Base-by-base conservation (phyloP, 371 early-diverging fungal species). In the Mucor circinelloides region DNA sequence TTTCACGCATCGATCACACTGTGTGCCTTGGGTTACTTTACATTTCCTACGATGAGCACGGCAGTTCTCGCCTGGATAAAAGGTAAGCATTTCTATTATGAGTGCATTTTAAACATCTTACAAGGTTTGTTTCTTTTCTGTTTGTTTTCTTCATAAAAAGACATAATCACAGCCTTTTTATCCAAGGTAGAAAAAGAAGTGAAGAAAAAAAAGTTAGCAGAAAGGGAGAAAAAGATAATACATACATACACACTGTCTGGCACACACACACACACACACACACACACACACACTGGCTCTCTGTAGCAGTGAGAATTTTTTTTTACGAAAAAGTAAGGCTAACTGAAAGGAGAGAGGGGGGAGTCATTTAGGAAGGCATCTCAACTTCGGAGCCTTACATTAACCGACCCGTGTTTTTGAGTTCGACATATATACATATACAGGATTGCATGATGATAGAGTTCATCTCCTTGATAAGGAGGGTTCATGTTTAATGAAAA, bases 31-130 rank as follows among this genome's bases (percentile, higher is more conserved):
- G 13, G 61, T 30, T 10, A 78, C 68, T 38, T 75, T 73, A 60
- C 83, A 82, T 67, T 78, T 78, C 27, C 83, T 71, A 30, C 83
- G 75, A 68, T 82, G 83, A 23, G 80, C 79, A 58, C 83, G 70
- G 55, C 83, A 82, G 59, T 80, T 76, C 64, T 82, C 83, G 59
- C 83, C 83, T 82, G 23, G 3, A 1, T n/a, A 21, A 7, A 48
- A 23, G 2, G 19, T 21, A 23, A 48, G 23, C 19, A n/a, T 34
- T 34, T n/a, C n/a, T n/a, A n/a, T n/a, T 9, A 48, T 31, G 42
- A 31, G n/a, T 42, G 27, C 10, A 15, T 46, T 23, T 32, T 32
- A 13, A 40, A 40, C n/a, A 10, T 36, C 63, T 75, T 74, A 80
- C 80, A 80, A 40, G 80, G 80, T 44, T 67, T 77, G 67, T 80